Percentiles rank a stretch among this genome's conserved stretches.
Conservation (phyloP, 805 yeast species). For the Saccharomycopsis schoenii region DNA sequence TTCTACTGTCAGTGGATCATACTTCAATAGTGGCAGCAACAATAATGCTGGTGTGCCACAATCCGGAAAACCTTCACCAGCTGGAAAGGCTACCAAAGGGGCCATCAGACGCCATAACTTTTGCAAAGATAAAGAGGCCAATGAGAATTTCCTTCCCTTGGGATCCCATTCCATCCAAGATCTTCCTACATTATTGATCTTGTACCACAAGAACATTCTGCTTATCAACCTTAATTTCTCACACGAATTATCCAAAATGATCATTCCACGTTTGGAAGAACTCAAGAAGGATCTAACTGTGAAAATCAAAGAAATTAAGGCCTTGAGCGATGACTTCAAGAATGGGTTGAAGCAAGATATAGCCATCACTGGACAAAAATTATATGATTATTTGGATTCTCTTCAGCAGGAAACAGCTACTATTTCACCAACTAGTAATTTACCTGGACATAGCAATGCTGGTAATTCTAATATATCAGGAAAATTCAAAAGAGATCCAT, state of each 20-base stretch:
- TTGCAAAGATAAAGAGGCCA: conserved; percentile 24
- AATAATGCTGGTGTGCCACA: neutral
- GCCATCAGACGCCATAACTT: conserved; percentile 18
- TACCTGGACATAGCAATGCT: conserved; percentile 20
- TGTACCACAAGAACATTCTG: conserved; percentile 27
- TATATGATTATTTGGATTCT: conserved; percentile 31
- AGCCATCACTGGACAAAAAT: conserved; percentile 49
- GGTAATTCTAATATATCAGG: conserved; percentile 19
- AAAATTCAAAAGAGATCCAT: conserved; percentile 42
- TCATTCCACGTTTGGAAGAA: conserved; percentile 30
- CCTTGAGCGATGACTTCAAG: conserved; percentile 48
- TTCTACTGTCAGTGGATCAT: neutral
- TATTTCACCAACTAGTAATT: conserved; percentile 9
- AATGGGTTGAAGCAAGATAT: conserved; percentile 51
- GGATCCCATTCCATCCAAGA: conserved; percentile 81
- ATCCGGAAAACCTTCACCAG: neutral
- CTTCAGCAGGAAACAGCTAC: conserved; percentile 2
- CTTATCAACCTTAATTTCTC: conserved; percentile 41
- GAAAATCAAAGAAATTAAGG: conserved; percentile 47
- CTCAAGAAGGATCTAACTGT: conserved; percentile 22
- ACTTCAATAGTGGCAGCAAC: neutral
- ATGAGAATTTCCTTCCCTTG: conserved; percentile 55
- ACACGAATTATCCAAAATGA: conserved; percentile 36
- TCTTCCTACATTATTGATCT: conserved; percentile 58
- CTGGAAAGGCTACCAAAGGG: conserved; percentile 1